Conservation (phyloP, 2,329 filamentous ascomycete genomes). For the Cladosporium halotolerans region DNA sequence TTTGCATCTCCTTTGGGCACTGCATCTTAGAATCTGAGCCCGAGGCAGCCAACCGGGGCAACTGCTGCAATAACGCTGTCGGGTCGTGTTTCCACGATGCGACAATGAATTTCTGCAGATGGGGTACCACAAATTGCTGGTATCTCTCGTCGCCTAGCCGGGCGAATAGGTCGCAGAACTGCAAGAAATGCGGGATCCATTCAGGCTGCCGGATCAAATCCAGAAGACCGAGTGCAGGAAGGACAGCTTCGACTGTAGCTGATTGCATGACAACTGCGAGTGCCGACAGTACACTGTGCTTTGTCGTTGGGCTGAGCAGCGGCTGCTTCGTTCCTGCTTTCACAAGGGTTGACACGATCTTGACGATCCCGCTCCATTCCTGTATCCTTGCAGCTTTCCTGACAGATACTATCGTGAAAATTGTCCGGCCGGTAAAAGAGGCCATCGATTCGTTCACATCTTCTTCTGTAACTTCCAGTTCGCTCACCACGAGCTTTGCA, state of each 20-base stretch:
- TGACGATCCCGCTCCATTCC: constrained; percentile 63
- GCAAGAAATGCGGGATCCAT: constrained; percentile 68
- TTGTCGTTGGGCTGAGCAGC: constrained; percentile 32
- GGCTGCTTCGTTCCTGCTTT: constrained; percentile 14
- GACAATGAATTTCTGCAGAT: constrained; percentile 78
- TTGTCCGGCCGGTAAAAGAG: constrained; percentile 41
- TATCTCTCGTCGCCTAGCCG: constrained; percentile 70
- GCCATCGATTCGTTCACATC: constrained; percentile 37
- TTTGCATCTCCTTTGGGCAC: constrained; percentile 8
- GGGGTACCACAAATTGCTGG: constrained; percentile 66
- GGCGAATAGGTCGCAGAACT: constrained; percentile 77
- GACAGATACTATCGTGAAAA: constrained; percentile 70
- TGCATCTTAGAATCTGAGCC: constrained; percentile 7
- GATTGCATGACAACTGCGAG: constrained; percentile 64
- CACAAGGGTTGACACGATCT: constrained; percentile 31
- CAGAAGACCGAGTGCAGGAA: constrained; percentile 62
- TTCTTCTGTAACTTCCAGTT: constrained; percentile 31
- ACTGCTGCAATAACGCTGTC: constrained; percentile 2
- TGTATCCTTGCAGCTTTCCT: constrained; percentile 69
- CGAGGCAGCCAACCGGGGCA: constrained; percentile 7
- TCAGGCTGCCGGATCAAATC: constrained; percentile 59
- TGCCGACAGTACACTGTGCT: constrained; percentile 37
- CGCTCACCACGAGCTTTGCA: constrained; percentile 54
- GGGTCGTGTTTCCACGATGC: constrained; percentile 54
- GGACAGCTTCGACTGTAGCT: constrained; percentile 71